A percentile compares a stretch with the other conserved stretches of the same genome.
Evolutionary conservation across 129 eudicot genomes (phyloP).

Genomic region (Arctium minus): DNA sequence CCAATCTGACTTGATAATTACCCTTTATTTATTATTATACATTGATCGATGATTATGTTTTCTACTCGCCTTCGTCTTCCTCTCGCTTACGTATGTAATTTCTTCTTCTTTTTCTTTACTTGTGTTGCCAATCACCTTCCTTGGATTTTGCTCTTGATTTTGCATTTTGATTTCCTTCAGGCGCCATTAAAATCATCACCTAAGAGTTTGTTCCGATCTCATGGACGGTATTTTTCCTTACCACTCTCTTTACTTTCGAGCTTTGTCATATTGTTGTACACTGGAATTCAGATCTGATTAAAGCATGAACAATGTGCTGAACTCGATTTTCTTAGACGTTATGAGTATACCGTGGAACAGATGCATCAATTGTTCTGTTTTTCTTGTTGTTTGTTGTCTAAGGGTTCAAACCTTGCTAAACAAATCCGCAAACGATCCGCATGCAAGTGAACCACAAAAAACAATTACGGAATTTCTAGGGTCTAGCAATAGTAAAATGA

Average conservation of each 20-base stretch:
- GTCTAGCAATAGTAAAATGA: background rate
- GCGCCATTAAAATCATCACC: constrained; percentile 26
- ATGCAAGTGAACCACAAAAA: too few relatives aligned
- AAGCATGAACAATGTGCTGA: background rate
- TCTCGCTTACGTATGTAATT: constrained; percentile 21
- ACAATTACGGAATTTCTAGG: too few relatives aligned
- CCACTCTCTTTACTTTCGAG: background rate
- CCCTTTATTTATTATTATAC: too few relatives aligned
- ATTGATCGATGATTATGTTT: background rate
- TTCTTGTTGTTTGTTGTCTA: background rate
- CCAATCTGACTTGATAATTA: too few relatives aligned
- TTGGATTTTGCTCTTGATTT: background rate
- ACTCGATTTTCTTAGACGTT: background rate
- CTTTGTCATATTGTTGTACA: background rate
- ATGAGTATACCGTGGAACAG: background rate
- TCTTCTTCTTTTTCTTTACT: constrained; percentile 6
- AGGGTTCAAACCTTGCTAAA: too few relatives aligned
- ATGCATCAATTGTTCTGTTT: background rate
- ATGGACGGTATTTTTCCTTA: constrained; percentile 40
- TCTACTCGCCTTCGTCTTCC: constrained; percentile 28
- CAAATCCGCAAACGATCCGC: too few relatives aligned
- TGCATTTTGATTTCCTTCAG: constrained; percentile 24
- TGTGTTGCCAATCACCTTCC: background rate
- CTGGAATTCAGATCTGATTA: background rate
- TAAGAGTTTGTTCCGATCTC: constrained; percentile 6